Conservation (phyloP, 345 rosid species). For the Triadica sebifera region DNA sequence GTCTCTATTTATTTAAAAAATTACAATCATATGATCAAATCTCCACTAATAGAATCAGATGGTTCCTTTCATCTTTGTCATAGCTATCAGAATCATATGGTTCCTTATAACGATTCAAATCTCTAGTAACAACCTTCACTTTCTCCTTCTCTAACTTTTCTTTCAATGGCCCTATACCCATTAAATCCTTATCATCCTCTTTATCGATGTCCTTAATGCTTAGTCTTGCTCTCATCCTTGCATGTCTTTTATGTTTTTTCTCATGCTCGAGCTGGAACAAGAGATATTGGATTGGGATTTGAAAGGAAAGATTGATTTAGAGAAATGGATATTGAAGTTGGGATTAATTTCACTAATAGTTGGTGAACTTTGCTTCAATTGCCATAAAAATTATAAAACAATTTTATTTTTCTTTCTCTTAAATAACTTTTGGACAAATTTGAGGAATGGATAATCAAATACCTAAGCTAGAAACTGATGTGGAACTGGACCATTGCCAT, state of each 20-base stretch:
- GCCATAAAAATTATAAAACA: no score
- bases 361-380: no score
- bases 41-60: no score
- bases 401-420: no score
- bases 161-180: conserved; percentile 71
- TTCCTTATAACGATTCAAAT: conserved; percentile 44
- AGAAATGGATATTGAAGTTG: no score
- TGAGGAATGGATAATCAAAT: no score
- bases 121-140: conserved; percentile 38
- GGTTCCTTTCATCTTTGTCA: conserved; percentile 54
- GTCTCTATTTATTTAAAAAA: conserved; percentile 43
- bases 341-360: no score
- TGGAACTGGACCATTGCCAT: no score
- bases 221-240: conserved; percentile 59
- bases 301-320: no score
- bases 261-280: conserved; percentile 62
- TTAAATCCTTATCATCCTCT: conserved; percentile 80
- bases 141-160: conserved; percentile 68
- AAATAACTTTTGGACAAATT: no score
- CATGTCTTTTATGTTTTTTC: conserved; percentile 67
- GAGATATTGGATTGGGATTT: conserved; percentile 55
- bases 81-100: conserved; percentile 76
- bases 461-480: no score
- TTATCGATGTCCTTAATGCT: conserved; percentile 71
- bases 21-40: background rate